Evolutionary conservation across 2,329 filamentous ascomycete species (phyloP).

Genomic region (Diaporthe eres): DNA sequence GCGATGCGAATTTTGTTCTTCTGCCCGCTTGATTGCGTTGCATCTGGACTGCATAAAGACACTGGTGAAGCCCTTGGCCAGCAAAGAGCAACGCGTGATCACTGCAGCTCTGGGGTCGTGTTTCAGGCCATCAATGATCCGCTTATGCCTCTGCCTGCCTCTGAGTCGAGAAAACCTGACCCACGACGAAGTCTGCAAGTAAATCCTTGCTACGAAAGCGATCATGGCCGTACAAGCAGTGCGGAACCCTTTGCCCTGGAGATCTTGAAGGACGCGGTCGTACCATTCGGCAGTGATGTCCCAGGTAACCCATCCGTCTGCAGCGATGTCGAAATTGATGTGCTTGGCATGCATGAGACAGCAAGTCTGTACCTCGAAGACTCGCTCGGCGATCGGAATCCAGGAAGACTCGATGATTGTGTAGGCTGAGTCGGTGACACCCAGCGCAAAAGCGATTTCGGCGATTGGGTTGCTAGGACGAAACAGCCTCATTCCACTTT

Average conservation of each 20-base stretch:
- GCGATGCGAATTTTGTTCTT: too few relatives aligned
- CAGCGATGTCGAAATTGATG: not conserved
- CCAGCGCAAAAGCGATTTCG: slow-evolving; percentile 1
- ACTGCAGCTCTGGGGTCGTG: not conserved
- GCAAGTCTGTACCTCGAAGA: slow-evolving; percentile 5
- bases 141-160: not conserved
- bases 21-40: not conserved
- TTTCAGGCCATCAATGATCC: not conserved
- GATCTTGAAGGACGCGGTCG: not conserved
- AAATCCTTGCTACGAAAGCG: not conserved
- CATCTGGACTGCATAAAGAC: not conserved
- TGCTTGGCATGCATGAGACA: slow-evolving; percentile 9
- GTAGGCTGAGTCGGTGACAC: not conserved
- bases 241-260: not conserved
- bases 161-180: not conserved
- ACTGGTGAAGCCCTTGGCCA: not conserved
- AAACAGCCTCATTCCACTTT: not conserved
- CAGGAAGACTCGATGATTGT: not conserved
- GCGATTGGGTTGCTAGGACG: not conserved
- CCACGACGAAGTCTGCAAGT: not conserved
- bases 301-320: not conserved
- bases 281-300: slow-evolving; percentile 16
- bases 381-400: slow-evolving; percentile 5
- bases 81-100: not conserved
- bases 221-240: not conserved